Conservation (phyloP, 2,329 filamentous ascomycete genomes). For the Diplodia corticola region DNA sequence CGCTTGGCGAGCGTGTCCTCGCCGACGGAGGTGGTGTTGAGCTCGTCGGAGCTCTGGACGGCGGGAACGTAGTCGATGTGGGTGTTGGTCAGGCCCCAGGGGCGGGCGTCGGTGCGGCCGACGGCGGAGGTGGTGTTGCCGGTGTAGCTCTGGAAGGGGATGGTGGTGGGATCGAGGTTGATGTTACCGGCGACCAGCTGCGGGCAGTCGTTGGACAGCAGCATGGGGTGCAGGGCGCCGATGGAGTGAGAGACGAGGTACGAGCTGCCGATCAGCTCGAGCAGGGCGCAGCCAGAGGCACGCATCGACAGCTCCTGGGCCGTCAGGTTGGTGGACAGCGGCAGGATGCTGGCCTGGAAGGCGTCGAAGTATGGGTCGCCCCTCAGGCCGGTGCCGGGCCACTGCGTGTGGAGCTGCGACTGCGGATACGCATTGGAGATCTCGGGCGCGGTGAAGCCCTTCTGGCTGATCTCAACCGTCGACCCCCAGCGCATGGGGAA, state of each 20-base stretch:
- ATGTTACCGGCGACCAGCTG: conserved; percentile 29
- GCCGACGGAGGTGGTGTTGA: conserved; percentile 23
- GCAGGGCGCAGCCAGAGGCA: conserved; percentile 35
- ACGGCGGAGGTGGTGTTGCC: conserved; percentile 25
- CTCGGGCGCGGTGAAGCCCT: conserved; percentile 20
- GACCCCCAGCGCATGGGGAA: conserved; percentile 11
- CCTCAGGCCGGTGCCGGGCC: conserved; percentile 38
- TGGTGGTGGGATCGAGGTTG: conserved; percentile 29
- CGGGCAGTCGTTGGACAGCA: conserved; percentile 31
- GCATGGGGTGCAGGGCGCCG: conserved; percentile 29
- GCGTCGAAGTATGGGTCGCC: conserved; percentile 53
- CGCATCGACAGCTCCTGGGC: conserved; percentile 27
- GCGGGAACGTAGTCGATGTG: conserved; percentile 11
- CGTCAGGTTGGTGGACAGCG: conserved; percentile 26
- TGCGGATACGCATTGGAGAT: conserved; percentile 23
- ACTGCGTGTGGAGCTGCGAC: conserved; percentile 29
- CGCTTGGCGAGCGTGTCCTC: conserved; percentile 27
- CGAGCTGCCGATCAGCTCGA: conserved; percentile 46
- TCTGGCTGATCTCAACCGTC: conserved; percentile 12
- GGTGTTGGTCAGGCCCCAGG: conserved; percentile 23
- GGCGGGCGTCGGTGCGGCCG: conserved; percentile 9
- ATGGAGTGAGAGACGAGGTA: conserved; percentile 51
- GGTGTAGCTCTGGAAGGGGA: conserved; percentile 24
- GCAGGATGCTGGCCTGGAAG: conserved; percentile 40
- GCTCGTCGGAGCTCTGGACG: conserved; percentile 16